Base-by-base conservation (phyloP, 768 basidiomycete species). In the Boletus subparvulus region DNA sequence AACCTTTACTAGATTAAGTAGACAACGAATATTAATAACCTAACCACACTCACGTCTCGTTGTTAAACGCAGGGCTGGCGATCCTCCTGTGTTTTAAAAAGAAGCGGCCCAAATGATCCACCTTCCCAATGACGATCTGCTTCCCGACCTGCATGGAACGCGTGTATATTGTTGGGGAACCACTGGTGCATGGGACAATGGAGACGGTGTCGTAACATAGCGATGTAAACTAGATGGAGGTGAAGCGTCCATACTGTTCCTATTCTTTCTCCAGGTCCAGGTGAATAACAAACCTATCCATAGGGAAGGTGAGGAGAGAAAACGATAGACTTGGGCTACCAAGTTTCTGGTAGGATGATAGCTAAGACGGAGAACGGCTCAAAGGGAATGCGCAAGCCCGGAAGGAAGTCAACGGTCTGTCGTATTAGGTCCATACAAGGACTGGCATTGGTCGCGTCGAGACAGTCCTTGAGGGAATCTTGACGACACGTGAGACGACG, bases 221-320 rank as follows among this genome's bases (percentile, higher is more conserved):
- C 42, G 59, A 43, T 21, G 41, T 67, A 67, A 43, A 67, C 67
- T 69, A 35, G 9, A 26, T 24, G 40, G 28, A 45, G 11, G 26
- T 56, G 47, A 24, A 28, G 16, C 1, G 30, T 11, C 26, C 57
- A 24, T 42, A 56, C 65, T 30, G 24, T 65, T 67, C 30, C 33
- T 67, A 7, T 45, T 55, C 43, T 61, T 61, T 53, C 63, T 65
- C 67, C 63, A 68, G 35, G 58, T 55, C 66, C 67, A 69, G 24
- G 61, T 44, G 37, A 68, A 68, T 3, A 50, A 17, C 4, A 50
- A 6, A 12, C 67, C 64, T 67, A 6, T 14, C 8, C 24, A 24
- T 16, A n/a, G 17, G 32, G 37, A 44, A 47, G 24, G 32, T 40
- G 17, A 58, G 32, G 26, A 13, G 4, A 32, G 35, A 39, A 21